phyloP scores from a whole-genome alignment of 129 eudicot species.

The Ambrosia artemisiifolia region DNA sequence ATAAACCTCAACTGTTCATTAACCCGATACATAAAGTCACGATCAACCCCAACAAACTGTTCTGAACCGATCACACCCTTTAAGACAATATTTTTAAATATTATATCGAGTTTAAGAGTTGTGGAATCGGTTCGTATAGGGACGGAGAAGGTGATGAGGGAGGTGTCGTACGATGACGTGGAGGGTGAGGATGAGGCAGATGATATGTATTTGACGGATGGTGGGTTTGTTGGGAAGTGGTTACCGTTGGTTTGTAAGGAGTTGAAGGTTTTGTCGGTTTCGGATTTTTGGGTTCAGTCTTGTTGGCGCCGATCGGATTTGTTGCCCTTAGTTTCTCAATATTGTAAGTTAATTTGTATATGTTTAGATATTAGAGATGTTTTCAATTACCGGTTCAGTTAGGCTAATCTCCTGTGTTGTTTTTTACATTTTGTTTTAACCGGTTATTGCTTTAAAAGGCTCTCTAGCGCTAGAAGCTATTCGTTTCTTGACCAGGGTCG shows the following conservation, averaged over 20 bases:
- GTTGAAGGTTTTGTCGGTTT: background rate
- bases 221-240: constrained; percentile 5
- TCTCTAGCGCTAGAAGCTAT: no score
- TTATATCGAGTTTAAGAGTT: background rate
- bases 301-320: constrained; percentile 12
- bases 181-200: constrained; percentile 11
- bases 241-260: background rate
- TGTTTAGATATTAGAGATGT: no score
- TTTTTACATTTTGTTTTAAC: no score
- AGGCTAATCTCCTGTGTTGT: no score
- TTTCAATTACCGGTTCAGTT: no score
- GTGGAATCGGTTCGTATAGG: constrained; percentile 15
- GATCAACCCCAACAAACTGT: background rate
- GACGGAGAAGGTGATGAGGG: background rate
- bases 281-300: constrained; percentile 16
- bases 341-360: constrained; percentile 4
- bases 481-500: no score
- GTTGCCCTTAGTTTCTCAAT: constrained; percentile 7
- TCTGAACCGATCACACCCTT: background rate
- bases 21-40: background rate
- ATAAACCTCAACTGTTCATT: constrained; percentile 5
- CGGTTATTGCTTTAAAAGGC: no score
- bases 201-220: background rate
- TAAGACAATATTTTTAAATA: background rate
- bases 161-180: background rate